Base-by-base conservation (phyloP, 257 asterid species). In the Jacaranda mimosifolia region DNA sequence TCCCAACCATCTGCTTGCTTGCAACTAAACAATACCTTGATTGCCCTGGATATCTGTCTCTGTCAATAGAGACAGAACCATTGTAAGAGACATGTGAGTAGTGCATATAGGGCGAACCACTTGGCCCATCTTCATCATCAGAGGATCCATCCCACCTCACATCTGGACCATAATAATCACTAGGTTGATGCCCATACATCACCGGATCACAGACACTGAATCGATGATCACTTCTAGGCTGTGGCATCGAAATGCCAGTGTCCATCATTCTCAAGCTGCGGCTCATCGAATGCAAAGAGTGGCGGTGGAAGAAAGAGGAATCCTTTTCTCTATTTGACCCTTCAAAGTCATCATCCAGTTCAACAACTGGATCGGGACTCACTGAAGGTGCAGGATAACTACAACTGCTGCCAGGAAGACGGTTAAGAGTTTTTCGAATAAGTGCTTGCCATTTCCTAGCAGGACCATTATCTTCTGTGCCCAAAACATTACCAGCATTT, bases 1-100 rank as follows among this genome's bases (percentile, higher is more conserved):
- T 86, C 51, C 98, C 98, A 3, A 94, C 98, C 97, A 94, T 94
- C 70, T 94, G 96, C 84, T 94, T 94, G 76, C 97, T 94, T 5
- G 98, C 96, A 43, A 89, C 93, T 39, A 94, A 86, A 76, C 92
- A 85, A 67, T 90, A 94, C 83, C 92, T 86, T 8, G 97, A 89
- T 68, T 84, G 85, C 38, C 76, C 85, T 0, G 80, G 77, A 55
- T 85, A 79, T 60, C 80, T 81, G 21, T 82, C 94, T 79, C 83
- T 66, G 35, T 87, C 96, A 56, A 81, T 75, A 10, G 84, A 74
- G 51, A 78, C 82, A 68, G 85, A 84, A 67, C 88, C 85, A 17
- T 62, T 78, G 46, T 77, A 78, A 7, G 91, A 79, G 75, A 51
- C 32, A 14, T 92, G 88, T n/a, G 92, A 88, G 69, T 75, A 79